Evolutionary conservation across 768 basidiomycete genomes (phyloP), one percentile per base, ranked within the genome.

Genomic region (Lactarius hengduanensis): DNA sequence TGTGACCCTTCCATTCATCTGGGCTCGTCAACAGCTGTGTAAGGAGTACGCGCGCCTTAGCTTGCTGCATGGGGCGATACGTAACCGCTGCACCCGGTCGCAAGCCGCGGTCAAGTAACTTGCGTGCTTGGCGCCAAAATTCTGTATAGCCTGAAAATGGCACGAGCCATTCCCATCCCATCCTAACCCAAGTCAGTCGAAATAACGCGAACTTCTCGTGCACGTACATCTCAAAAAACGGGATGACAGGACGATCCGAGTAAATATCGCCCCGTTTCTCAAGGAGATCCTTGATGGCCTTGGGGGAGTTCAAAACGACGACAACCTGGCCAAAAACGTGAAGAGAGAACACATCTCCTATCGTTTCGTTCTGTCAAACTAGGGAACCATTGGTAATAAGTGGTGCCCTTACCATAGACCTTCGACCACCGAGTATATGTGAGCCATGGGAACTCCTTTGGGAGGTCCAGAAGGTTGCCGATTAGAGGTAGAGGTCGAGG

Each of bases 181-280:
- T 61, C 65, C 65, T 62, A 53, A 9, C 11, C 16, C 3, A 15
- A 4, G 32, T 36, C 9, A n/a, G 9, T 36, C 20, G 15, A 18
- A 58, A 16, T n/a, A 2, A 22, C 2, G 8, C 2, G 1, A 34
- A 4, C n/a, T 16, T 22, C 0, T 15, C 53, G 36, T 8, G 1
- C 13, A 45, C 56, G 2, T 30, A 64, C 63, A 64, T 57, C 2
- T 64, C 56, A 18, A 30, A 30, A 13, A 67, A 47, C 6, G 60
- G 40, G 28, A 57, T 47, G 30, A 57, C 36, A 38, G 56, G 41
- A 45, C 65, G 65, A 32, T 54, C 61, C 20, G 61, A 62, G 61
- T 54, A 67, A 20, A 50, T 82, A n/a, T 79, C 70, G 63, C 84
- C 80, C 60, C 83, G 78, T 71, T 80, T 84, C 50, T 85, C 84